These are phyloP conservation scores for Remersonia thermophila DNA, from an alignment of 2,329 filamentous ascomycete genomes.

Conservation along the genomic window DNA sequence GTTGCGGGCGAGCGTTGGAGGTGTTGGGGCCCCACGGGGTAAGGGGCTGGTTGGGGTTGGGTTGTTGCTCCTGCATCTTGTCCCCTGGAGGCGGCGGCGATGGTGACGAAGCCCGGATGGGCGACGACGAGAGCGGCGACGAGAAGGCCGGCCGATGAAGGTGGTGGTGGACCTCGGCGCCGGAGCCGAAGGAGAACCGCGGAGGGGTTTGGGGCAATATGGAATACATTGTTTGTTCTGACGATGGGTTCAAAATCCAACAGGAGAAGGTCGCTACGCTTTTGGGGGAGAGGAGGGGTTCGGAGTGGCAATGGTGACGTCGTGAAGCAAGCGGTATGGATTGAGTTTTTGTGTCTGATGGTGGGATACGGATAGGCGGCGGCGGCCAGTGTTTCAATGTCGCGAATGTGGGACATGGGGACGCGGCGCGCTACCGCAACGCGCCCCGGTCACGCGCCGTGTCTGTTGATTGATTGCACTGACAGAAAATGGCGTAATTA, in stretches of 20 bases:
- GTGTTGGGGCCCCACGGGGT: slow-evolving; percentile 25
- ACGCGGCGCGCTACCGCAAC: slow-evolving; percentile 4
- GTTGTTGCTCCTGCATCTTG: slow-evolving; percentile 12
- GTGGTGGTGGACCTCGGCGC: slow-evolving; percentile 17
- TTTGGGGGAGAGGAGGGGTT: no score
- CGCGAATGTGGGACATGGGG: background rate
- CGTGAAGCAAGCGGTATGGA: no score
- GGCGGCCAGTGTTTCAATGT: no score
- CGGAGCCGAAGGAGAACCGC: slow-evolving; percentile 26
- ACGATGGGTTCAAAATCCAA: background rate
- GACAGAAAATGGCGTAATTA: slow-evolving; percentile 4
- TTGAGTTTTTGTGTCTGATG: no score
- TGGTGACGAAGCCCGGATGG: slow-evolving; percentile 40
- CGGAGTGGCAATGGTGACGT: no score
- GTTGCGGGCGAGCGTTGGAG: slow-evolving; percentile 24
- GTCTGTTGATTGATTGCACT: slow-evolving; percentile 4
- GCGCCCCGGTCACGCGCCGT: slow-evolving; percentile 7
- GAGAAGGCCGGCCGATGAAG: slow-evolving; percentile 33
- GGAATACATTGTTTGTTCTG: slow-evolving; percentile 16
- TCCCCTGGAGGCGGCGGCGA: slow-evolving; percentile 29
- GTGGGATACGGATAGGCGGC: no score
- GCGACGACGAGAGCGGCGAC: slow-evolving; percentile 48
- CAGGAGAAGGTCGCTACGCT: no score
- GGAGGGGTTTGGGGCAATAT: slow-evolving; percentile 25
- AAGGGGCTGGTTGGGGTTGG: slow-evolving; percentile 1